These are phyloP conservation scores for Apiospora aurea DNA, from an alignment of 2,329 filamentous ascomycete genomes.

Conservation along the genomic window DNA sequence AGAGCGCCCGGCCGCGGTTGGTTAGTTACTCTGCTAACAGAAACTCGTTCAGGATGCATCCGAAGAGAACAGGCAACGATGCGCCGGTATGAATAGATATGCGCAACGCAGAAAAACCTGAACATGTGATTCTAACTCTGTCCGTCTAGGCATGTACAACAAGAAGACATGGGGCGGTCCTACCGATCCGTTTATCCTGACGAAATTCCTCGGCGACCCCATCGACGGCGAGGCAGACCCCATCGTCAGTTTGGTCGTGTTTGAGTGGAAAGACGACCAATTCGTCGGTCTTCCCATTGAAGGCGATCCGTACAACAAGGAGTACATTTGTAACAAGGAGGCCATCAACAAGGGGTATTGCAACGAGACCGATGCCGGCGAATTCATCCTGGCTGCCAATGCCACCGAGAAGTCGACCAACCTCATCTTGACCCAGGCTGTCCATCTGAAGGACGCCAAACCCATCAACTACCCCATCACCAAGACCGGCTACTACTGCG, in stretches of 20 bases:
- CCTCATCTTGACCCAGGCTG: slow-evolving; percentile 78
- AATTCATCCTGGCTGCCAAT: slow-evolving; percentile 83
- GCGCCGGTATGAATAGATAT: slow-evolving; percentile 60
- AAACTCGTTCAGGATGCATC: slow-evolving; percentile 69
- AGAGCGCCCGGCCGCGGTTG: slow-evolving; percentile 11
- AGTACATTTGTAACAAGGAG: slow-evolving; percentile 74
- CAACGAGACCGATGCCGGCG: slow-evolving; percentile 77
- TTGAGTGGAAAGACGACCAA: slow-evolving; percentile 89
- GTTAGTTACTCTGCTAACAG: slow-evolving; percentile 27
- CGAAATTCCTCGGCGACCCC: slow-evolving; percentile 75
- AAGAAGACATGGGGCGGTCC: slow-evolving; percentile 86
- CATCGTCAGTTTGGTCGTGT: slow-evolving; percentile 84
- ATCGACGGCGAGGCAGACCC: slow-evolving; percentile 71
- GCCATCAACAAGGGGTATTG: slow-evolving; percentile 75
- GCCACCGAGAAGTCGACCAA: slow-evolving; percentile 74
- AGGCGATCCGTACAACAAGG: slow-evolving; percentile 39
- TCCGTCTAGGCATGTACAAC: slow-evolving; percentile 84
- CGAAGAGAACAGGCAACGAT: slow-evolving; percentile 81
- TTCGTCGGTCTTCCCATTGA: slow-evolving; percentile 75
- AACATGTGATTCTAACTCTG: background rate
- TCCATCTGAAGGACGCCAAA: slow-evolving; percentile 79
- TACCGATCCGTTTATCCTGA: slow-evolving; percentile 86
- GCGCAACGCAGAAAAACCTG: background rate
- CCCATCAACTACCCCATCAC: slow-evolving; percentile 83
- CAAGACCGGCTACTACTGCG: slow-evolving; percentile 96